Evolutionary conservation across 1,139 yeast genomes (phyloP), one percentile per base, ranked within the genome.

Genomic region (Protomyces inundatus): DNA sequence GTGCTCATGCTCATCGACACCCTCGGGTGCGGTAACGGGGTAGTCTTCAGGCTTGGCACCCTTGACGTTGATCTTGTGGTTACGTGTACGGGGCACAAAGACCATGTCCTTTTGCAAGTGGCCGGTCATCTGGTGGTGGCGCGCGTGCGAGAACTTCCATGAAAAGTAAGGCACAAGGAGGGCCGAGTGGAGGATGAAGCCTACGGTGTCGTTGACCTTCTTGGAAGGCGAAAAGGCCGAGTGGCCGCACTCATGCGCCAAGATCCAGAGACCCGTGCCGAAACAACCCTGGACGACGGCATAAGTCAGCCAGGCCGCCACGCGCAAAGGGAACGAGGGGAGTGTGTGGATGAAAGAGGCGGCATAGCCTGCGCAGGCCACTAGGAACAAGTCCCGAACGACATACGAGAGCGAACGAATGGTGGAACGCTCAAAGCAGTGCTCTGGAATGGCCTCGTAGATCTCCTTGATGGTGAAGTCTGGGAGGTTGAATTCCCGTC

Each of bases 191-290:
- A 88, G 77, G 45, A 86, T 77, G 95, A 95, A 88, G 63, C 96
- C 96, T 59, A 86, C 85, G 57, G 82, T 75, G 74, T 88, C 93
- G 74, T 88, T 88, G 68, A 88, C 81, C 73, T 78, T 74, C 68
- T 81, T 82, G 72, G 84, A 85, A 71, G 87, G 90, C 34, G 88
- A 83, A 73, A 88, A 88, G 37, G 95, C 95, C 66, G 85, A 87
- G 76, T 88, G 96, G 63, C 96, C 96, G 78, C 96, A 88, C 77
- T 88, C 96, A 76, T 88, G 96, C 66, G 95, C 95, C 74, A 88
- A 76, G 68, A 88, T 86, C 96, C 96, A 88, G 69, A 86, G 73
- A 42, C 95, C 96, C 67, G 89, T 85, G 39, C 88, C 88, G 71
- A 86, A 81, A 69, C 87, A 78, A 57, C 95, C 89, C 70, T 84